Conservation (phyloP, 2,329 filamentous ascomycete species). For the Nothophaeocryptopus gaeumannii region DNA sequence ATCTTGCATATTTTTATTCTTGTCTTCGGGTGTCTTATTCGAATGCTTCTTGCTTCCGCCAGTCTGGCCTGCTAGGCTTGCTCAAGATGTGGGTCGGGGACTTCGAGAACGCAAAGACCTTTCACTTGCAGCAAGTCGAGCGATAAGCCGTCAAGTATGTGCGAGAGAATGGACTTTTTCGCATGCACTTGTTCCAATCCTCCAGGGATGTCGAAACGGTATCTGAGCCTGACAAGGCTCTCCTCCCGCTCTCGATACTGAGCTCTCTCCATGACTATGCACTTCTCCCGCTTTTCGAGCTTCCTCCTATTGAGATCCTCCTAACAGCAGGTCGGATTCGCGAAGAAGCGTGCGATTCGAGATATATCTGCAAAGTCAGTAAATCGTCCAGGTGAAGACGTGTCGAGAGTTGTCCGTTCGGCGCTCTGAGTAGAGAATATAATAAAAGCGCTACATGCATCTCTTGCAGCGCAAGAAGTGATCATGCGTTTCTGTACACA, state of each 20-base stretch:
- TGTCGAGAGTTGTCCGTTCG: background rate
- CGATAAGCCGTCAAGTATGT: too few species aligned
- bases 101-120: too few species aligned
- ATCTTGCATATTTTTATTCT: too few species aligned
- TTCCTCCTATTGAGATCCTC: background rate
- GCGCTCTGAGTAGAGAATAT: slow-evolving; percentile 24
- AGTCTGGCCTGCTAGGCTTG: too few species aligned
- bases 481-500: slow-evolving; percentile 8
- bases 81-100: too few species aligned
- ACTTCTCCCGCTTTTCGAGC: background rate
- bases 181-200: too few species aligned
- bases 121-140: too few species aligned
- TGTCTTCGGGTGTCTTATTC: too few species aligned
- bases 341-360: background rate
- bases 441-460: slow-evolving; percentile 23
- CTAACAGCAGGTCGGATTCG: background rate
- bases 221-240: background rate
- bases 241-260: background rate
- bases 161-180: too few species aligned
- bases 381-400: background rate
- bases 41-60: too few species aligned
- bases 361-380: background rate
- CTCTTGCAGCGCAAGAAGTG: slow-evolving; percentile 9
- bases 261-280: background rate
- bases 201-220: too few species aligned